phyloP scores from a whole-genome alignment of 352 stramenopile genomes.

The Phytophthora brassicae region DNA sequence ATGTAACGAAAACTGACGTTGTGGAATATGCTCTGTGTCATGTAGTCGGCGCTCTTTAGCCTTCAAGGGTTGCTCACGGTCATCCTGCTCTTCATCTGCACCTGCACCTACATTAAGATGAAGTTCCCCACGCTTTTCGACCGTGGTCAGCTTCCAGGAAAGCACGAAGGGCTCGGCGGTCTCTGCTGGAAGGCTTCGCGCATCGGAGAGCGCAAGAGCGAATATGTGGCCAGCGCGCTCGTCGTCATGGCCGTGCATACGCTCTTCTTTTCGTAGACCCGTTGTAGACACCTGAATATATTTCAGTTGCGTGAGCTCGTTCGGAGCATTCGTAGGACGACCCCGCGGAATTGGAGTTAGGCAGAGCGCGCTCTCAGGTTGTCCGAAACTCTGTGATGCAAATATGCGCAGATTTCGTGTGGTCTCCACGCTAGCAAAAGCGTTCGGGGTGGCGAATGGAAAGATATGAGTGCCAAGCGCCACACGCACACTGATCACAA shows the following conservation, averaged over 20 bases:
- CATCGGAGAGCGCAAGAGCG: conserved; percentile 92
- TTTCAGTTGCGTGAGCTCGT: too few relatives aligned
- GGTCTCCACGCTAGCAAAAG: too few relatives aligned
- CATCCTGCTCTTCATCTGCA: conserved; percentile 97
- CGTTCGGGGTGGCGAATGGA: too few relatives aligned
- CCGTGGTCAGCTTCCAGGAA: conserved; percentile 71
- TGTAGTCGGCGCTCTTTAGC: conserved; percentile 96
- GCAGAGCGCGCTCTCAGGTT: too few relatives aligned
- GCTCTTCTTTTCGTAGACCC: conserved; percentile 82
- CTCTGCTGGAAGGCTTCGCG: conserved; percentile 92
- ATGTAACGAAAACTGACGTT: conserved; percentile 8
- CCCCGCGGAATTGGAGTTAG: too few relatives aligned
- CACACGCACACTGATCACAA: too few relatives aligned
- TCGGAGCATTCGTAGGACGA: too few relatives aligned
- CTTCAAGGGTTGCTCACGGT: conserved; percentile 96
- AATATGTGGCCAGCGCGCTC: conserved; percentile 82
- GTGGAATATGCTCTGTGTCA: conserved; percentile 3
- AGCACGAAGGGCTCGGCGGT: conserved; percentile 86
- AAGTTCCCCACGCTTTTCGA: conserved; percentile 96
- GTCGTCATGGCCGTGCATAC: conserved; percentile 91
- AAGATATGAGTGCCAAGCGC: neutral
- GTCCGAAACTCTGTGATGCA: too few relatives aligned
- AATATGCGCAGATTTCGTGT: too few relatives aligned
- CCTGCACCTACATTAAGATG: conserved; percentile 95
- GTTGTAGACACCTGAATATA: too few relatives aligned